Base-by-base conservation (phyloP, 2,329 filamentous ascomycete species). In the Cercospora beticola region DNA sequence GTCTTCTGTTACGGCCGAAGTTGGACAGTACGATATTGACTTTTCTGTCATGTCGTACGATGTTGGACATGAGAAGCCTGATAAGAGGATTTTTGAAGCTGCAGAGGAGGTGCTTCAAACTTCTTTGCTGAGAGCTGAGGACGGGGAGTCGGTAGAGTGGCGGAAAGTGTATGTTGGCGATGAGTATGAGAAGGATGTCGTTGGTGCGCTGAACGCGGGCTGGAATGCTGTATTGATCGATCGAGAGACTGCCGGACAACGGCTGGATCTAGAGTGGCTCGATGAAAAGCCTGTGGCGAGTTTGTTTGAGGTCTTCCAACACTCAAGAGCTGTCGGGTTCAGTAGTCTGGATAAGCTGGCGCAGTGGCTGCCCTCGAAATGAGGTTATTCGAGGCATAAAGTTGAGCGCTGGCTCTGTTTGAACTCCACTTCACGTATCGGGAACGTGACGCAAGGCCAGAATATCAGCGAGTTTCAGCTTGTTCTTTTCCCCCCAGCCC, bases 401-500 rank as follows among this genome's bases (percentile, higher is more conserved):
- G 21, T 16, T 18, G 28, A 18, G 46, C 21, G 43, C 14, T 12
- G 7, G 14, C 18, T 16, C 26, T 8, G 2, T 31, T n/a, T 9
- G 16, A 8, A n/a, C 3, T 59, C 30, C 5, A 9, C 21, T 23
- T 69, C 62, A 68, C 58, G 21, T 62, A 4, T 59, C 56, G 21
- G 82, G 62, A 28, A 23, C 14, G 31, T 85, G 82, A 67, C 86
- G 83, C 70, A 92, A 75, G 8, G 84, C 84, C 71, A 94, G 77
- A 49, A 97, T 92, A 72, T 88, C 87, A 14, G 82, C 81, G 40
- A 96, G 78, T 72, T 84, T 88, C 30, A 97, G 82, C 64, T 83
- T 81, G 1, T 91, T 92, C 79, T 94, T 95, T 12, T 90, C 91
- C 30, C 93, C 93, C 93, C 93, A 97, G 1, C 93, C 93, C 21